phyloP scores from a whole-genome alignment of 257 asterid genomes.

The Nicotiana paniculata region DNA sequence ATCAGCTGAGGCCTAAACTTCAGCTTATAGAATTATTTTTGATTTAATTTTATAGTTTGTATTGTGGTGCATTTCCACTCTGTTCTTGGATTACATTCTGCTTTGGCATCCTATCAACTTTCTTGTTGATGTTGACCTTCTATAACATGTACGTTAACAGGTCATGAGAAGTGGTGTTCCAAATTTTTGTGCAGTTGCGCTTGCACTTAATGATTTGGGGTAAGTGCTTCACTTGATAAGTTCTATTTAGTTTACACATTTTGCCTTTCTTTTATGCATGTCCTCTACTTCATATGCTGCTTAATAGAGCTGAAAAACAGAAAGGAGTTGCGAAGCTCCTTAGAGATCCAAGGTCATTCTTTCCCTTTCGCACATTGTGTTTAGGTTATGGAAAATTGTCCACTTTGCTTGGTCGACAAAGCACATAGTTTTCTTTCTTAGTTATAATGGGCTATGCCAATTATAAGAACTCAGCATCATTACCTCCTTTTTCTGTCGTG shows the following conservation, averaged over 20 bases:
- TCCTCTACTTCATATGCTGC: neutral
- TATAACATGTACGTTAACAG: slow-evolving; percentile 36
- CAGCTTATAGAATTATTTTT: neutral
- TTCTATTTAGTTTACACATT: neutral
- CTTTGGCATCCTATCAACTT: neutral
- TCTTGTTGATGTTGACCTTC: neutral
- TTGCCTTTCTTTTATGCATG: too few relatives aligned
- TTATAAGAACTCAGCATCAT: neutral
- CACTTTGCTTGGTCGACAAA: neutral
- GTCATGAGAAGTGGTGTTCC: slow-evolving; percentile 95
- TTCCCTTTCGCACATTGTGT: neutral
- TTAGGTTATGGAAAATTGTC: neutral
- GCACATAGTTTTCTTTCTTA: neutral
- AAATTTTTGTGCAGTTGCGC: slow-evolving; percentile 96
- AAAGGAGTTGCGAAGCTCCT: neutral
- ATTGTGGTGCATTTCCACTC: neutral
- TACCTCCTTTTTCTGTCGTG: neutral
- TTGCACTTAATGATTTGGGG: slow-evolving; percentile 90
- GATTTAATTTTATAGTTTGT: neutral
- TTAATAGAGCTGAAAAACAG: neutral
- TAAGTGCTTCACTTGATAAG: slow-evolving; percentile 24
- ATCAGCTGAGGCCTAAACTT: neutral
- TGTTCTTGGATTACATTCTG: neutral
- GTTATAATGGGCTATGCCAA: neutral
- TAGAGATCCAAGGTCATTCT: neutral